These are phyloP conservation scores for Talaromyces sp. DNA, from an alignment of 2,329 filamentous ascomycete genomes.

Conservation along the genomic window DNA sequence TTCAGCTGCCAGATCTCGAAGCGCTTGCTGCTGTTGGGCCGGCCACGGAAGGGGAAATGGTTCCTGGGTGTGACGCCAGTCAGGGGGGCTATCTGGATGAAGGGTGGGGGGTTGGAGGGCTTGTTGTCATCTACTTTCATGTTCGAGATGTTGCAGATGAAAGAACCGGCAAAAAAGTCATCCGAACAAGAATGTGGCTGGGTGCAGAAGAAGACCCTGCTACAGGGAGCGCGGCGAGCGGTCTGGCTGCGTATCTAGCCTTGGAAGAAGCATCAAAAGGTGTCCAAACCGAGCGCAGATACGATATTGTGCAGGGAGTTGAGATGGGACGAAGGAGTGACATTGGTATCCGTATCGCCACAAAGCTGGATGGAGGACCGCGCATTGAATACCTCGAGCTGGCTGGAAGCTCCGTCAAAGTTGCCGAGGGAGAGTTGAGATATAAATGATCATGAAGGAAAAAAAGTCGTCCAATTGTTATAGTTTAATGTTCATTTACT, in stretches of 20 bases:
- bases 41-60: slow-evolving; percentile 19
- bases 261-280: slow-evolving; percentile 29
- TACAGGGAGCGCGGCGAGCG: slow-evolving; percentile 56
- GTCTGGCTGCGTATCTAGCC: slow-evolving; percentile 52
- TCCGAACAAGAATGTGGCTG: slow-evolving; percentile 27
- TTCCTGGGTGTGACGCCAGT: slow-evolving; percentile 10
- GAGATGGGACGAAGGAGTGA: slow-evolving; percentile 56
- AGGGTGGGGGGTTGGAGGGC: slow-evolving; percentile 23
- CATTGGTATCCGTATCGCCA: slow-evolving; percentile 27
- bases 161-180: slow-evolving; percentile 37
- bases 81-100: slow-evolving; percentile 25
- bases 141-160: slow-evolving; percentile 50
- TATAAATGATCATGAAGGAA: background rate
- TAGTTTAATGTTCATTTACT: background rate
- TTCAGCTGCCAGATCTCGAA: slow-evolving; percentile 56
- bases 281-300: slow-evolving; percentile 19
- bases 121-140: slow-evolving; percentile 28
- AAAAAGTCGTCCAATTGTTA: background rate
- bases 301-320: slow-evolving; percentile 57
- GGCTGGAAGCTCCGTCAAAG: slow-evolving; percentile 29
- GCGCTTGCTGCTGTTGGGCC: slow-evolving; percentile 42
- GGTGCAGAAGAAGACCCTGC: slow-evolving; percentile 26
- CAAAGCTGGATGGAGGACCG: slow-evolving; percentile 15
- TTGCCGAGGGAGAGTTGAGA: slow-evolving; percentile 29
- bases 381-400: slow-evolving; percentile 29